Base-by-base conservation (phyloP, 345 rosid species). In the Aurinia saxatilis region DNA sequence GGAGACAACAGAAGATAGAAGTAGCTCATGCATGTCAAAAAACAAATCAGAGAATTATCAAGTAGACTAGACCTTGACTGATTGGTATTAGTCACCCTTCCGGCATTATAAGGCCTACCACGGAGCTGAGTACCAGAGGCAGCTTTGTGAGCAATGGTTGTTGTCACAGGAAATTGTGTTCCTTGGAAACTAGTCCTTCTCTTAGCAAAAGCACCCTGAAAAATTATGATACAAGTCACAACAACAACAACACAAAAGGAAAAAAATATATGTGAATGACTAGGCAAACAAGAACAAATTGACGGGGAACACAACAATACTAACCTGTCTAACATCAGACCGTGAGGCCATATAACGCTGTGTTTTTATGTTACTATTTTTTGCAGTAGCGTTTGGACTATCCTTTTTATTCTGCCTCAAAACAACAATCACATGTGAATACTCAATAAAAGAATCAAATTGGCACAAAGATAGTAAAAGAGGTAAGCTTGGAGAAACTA, bases 141-240 rank as follows among this genome's bases (percentile, higher is more conserved):
- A 15, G 82, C 90, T 72, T 79, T 81, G 62, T 60, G 57, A 36
- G 92, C 90, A 78, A 57, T 65, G 44, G 54, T 78, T 41, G 80
- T 74, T 31, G 90, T 69, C 16, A 79, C 57, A 58, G 84, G 88
- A 73, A 91, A 88, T 25, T 73, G 88, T 18, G 77, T 86, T 33
- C 82, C 78, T 63, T 65, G 84, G 65, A 84, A 81, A 70, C 67
- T 80, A 51, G 91, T 77, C 80, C 96, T 84, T 63, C 83, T 88
- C 68, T 77, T 77, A 31, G 95, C 98, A 64, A 88, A 76, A 57
- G 77, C 79, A 5, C 91, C 96, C 96, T 91, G 80, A n/a, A n/a
- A 53, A 75, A 59, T 35, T 5, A 50, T 18, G 34, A 35, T 31
- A 34, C 2, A 58, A 25, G 10, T 59, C 45, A 65, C 7, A 50